A percentile compares a stretch with the other conserved stretches of the same genome.
Conservation (phyloP, 2,329 filamentous ascomycete species). For the Cytospora leucostoma region DNA sequence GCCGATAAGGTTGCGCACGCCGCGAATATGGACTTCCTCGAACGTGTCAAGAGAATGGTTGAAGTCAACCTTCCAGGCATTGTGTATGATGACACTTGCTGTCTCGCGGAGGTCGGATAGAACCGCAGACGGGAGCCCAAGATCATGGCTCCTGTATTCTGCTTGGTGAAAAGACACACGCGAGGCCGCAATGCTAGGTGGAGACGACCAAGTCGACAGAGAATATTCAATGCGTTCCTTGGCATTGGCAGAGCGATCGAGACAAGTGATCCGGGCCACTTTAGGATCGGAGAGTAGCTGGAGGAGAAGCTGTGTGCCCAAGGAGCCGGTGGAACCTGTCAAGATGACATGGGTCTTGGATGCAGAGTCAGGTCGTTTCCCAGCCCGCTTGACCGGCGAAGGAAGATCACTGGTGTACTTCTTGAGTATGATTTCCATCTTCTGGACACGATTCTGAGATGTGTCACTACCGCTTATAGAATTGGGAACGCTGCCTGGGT, state of each 20-base stretch:
- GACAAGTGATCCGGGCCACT: constrained; percentile 35
- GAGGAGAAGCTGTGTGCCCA: constrained; percentile 38
- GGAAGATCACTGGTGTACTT: constrained; percentile 9
- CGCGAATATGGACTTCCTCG: constrained; percentile 27
- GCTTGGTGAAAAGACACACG: constrained; percentile 19
- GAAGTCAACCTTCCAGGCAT: constrained; percentile 34
- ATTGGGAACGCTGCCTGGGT: neutral
- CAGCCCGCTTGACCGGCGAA: neutral
- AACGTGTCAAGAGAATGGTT: constrained; percentile 30
- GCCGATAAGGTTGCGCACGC: constrained; percentile 28
- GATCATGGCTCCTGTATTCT: constrained; percentile 19
- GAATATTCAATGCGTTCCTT: constrained; percentile 15
- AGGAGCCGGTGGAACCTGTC: constrained; percentile 39
- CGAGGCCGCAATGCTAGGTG: constrained; percentile 1
- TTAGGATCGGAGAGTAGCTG: constrained; percentile 32
- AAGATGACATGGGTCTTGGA: constrained; percentile 32
- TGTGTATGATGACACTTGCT: constrained; percentile 28
- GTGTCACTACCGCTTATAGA: neutral
- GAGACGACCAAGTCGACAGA: constrained; percentile 15
- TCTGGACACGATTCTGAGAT: neutral
- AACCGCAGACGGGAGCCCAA: neutral
- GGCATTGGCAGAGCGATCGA: constrained; percentile 28
- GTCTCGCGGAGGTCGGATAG: neutral
- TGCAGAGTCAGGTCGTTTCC: constrained; percentile 18
- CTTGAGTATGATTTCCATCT: constrained; percentile 5